phyloP scores from a whole-genome alignment of 164 flowering plant species.

The Amborella trichopoda region DNA sequence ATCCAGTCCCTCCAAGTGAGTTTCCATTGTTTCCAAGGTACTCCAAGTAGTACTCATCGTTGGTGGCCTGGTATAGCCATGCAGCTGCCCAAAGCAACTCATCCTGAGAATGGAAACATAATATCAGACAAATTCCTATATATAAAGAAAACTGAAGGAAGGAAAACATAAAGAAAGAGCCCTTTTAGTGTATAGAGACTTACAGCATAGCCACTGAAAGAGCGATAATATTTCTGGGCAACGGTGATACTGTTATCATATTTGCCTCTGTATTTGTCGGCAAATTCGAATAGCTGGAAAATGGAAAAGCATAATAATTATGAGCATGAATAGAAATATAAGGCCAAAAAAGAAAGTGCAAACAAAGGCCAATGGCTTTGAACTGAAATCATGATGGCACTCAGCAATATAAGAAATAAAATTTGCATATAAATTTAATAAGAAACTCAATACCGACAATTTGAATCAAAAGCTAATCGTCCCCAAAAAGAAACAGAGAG shows the following conservation, averaged over 20 bases:
- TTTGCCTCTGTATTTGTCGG: slow-evolving; percentile 89
- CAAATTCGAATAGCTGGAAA: slow-evolving; percentile 64
- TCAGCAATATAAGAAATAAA: background rate
- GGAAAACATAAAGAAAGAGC: background rate
- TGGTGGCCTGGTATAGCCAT: slow-evolving; percentile 78
- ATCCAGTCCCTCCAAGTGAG: slow-evolving; percentile 87
- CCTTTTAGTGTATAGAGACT: slow-evolving; percentile 5
- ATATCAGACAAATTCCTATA: background rate
- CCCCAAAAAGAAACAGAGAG: no score
- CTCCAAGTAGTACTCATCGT: slow-evolving; percentile 46
- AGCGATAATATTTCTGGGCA: slow-evolving; percentile 80
- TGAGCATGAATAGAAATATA: background rate
- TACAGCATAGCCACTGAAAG: slow-evolving; percentile 87
- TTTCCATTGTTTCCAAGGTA: slow-evolving; percentile 66
- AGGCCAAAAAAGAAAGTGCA: background rate
- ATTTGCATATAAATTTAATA: background rate
- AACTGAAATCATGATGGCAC: background rate
- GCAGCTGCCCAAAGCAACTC: slow-evolving; percentile 93
- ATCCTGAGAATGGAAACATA: slow-evolving; percentile 31
- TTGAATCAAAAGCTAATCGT: background rate
- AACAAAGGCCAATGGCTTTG: background rate
- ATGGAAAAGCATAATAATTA: background rate
- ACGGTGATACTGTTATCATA: slow-evolving; percentile 83
- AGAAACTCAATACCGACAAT: background rate
- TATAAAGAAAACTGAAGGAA: background rate